These are phyloP conservation scores for Linum usitatissimum DNA, from an alignment of 345 rosid species.

Conservation along the genomic window DNA sequence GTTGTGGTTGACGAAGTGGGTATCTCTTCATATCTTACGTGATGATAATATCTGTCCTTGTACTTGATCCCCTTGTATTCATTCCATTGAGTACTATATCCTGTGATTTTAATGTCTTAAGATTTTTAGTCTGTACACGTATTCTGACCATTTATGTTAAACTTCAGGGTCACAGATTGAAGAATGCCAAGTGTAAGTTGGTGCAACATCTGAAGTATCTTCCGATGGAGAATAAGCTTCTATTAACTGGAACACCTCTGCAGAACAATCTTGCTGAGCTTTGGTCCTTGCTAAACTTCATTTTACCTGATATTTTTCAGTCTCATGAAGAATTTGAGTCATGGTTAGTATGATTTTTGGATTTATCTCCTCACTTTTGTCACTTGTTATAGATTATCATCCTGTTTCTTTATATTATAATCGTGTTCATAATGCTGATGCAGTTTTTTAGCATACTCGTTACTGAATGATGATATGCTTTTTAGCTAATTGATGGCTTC, in stretches of 20 bases:
- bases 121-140: not conserved
- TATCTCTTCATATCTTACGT: not conserved
- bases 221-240: conserved; percentile 63
- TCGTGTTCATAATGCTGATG: not conserved
- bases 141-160: conserved; percentile 5
- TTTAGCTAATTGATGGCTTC: conserved; percentile 7
- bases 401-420: not conserved
- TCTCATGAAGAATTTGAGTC: conserved; percentile 93
- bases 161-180: conserved; percentile 83
- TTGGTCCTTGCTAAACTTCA: conserved; percentile 92
- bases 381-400: not conserved
- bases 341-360: conserved; percentile 38
- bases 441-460: not conserved
- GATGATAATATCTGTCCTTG: not conserved
- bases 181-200: conserved; percentile 76
- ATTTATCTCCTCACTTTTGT: not conserved
- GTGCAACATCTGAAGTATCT: conserved; percentile 48
- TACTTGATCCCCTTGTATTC: not conserved
- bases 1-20: conserved; percentile 89
- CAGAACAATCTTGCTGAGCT: conserved; percentile 94
- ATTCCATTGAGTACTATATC: not conserved
- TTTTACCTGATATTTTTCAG: conserved; percentile 86
- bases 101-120: not conserved
- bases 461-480: not conserved
- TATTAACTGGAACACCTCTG: conserved; percentile 90